Percentiles rank a stretch among this genome's conserved stretches.
Evolutionary conservation across 768 basidiomycete genomes (phyloP).

Genomic region (Candolleomyces eurysporus): DNA sequence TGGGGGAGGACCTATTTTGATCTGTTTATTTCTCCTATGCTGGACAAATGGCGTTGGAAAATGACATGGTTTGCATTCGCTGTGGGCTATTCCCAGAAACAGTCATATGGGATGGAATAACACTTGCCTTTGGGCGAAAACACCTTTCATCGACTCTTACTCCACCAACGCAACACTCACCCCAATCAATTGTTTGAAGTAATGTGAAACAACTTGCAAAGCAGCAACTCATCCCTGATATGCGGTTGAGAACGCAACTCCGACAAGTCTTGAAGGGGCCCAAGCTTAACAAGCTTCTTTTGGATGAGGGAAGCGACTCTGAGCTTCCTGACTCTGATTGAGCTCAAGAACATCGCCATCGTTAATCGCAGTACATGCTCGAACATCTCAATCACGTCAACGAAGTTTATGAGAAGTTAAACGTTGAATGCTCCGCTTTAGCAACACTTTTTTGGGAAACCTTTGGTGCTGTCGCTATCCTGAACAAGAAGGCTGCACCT

Average conservation of each 20-base stretch:
- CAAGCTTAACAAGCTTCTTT: background rate
- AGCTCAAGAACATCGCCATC: background rate
- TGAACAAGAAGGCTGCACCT: background rate
- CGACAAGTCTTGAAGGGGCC: background rate
- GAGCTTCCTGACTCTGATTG: background rate
- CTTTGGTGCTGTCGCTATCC: background rate
- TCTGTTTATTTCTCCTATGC: conserved; percentile 32
- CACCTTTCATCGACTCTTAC: conserved; percentile 20
- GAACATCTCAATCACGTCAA: background rate
- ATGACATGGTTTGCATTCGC: conserved; percentile 22
- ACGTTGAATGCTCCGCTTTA: background rate
- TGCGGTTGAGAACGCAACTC: background rate
- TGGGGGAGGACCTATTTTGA: conserved; percentile 26
- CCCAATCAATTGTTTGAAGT: conserved; percentile 1
- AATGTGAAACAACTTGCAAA: conserved; percentile 4
- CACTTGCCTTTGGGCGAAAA: conserved; percentile 26
- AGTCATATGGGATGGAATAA: conserved; percentile 33
- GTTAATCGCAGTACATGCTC: background rate
- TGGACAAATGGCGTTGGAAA: conserved; percentile 16
- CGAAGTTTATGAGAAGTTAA: background rate
- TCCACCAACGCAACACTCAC: conserved; percentile 20
- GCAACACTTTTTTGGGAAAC: background rate
- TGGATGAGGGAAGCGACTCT: background rate
- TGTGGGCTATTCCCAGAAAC: conserved; percentile 27
- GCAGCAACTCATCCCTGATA: background rate